Evolutionary conservation across 352 stramenopile species (phyloP), one percentile per base, ranked within the genome.

Genomic region (Pythium coloratum): DNA sequence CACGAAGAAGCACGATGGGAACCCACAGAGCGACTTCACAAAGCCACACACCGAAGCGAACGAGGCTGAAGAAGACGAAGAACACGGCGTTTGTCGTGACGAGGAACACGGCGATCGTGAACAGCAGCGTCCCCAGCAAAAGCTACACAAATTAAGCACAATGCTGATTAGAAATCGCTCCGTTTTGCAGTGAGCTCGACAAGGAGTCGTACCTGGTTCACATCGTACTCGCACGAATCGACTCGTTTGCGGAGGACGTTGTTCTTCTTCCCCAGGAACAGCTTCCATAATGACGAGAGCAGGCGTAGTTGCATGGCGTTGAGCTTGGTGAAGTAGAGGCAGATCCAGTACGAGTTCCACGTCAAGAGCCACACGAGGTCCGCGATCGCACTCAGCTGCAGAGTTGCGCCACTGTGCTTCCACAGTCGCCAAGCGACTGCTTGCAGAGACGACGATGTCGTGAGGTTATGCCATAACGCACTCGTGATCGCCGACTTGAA

Each of bases 231-330:
- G 72, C 96, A 96, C 38, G 94, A 94, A 70, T 99, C 96, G 6
- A 97, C 95, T 55, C 96, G 91, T 42, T 93, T 82, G 16, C 94
- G 85, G 28, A 99, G 62, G 12, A 98, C 75, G 58, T 99, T 99
- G 26, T 90, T 87, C 70, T 99, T 99, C 72, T 97, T 97, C 24
- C 96, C 96, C 42, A 97, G 73, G 69, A 99, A 98, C 1, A 98
- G 76, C 51, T 94, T 89, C 85, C 92, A 98, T 0, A 98, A 73
- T 24, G 91, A 94, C 47, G 84, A 85, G 53, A 98, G 81, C 18
- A 94, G 63, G 1, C 75, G 75, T 49, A 92, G 86, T 62, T 98
- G 89, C 33, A 90, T 71, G 46, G 75, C 76, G 56, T 97, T 94
- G 8, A 97, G 76, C 66, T 90, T 88, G 36, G 86, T 83, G 54